phyloP scores from a whole-genome alignment of 805 yeast genomes.

The Hanseniaspora pseudoguilliermondii region DNA sequence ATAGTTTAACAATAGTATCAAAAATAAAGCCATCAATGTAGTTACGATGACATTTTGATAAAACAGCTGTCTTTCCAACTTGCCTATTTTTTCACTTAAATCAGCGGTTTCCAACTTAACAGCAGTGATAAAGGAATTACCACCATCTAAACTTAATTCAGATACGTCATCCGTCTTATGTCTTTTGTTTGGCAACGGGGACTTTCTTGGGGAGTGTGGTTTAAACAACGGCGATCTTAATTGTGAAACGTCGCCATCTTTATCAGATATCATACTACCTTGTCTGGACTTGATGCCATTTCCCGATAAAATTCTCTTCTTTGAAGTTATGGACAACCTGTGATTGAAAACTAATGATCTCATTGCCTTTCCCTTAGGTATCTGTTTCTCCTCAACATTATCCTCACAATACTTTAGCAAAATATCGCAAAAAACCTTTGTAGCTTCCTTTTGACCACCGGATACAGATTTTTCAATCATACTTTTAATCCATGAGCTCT shows the following conservation, averaged over 20 bases:
- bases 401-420: conserved; percentile 21
- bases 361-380: conserved; percentile 10
- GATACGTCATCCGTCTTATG: neutral
- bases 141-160: conserved; percentile 1
- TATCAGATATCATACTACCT: neutral
- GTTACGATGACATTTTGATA: neutral
- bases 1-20: neutral
- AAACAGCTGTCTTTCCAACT: neutral
- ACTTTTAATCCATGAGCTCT: conserved; percentile 80
- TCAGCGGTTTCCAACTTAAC: neutral
- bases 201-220: conserved; percentile 11
- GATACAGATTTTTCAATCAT: conserved; percentile 76
- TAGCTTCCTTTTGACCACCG: conserved; percentile 62
- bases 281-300: neutral
- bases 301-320: neutral
- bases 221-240: conserved; percentile 1
- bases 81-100: neutral
- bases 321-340: neutral
- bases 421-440: conserved; percentile 33
- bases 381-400: conserved; percentile 14
- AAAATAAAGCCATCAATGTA: neutral
- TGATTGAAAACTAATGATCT: conserved; percentile 11
- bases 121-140: neutral
- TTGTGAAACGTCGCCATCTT: neutral
- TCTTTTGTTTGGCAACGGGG: neutral